Base-by-base conservation (phyloP, 2,329 filamentous ascomycete genomes). In the Boeremia lycopersici region DNA sequence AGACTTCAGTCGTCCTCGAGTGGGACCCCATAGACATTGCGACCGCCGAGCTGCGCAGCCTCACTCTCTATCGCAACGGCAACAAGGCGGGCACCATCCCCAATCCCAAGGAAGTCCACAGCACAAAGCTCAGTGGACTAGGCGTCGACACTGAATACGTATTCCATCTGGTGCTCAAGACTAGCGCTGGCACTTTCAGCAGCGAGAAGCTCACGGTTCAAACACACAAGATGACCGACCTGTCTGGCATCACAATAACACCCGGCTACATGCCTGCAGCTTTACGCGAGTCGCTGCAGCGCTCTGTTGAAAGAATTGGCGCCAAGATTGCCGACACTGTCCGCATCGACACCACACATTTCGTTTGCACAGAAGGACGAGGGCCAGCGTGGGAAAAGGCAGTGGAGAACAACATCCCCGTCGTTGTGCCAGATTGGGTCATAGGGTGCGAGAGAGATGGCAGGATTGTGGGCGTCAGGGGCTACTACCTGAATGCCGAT, bases 211-310 rank as follows among this genome's bases (percentile, higher is more conserved):
- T 99, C 47, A 84, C 84, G 4, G 92, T 96, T 54, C 87, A 89
- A 70, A 99, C 95, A 40, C 95, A 99, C 80, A 96, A 97, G 81
- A 97, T 99, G 93, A 98, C 93, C 34, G 93, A 99, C 74, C 82
- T 99, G 46, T 93, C 89, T 63, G 95, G 95, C 54, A 93, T 99
- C 75, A 98, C 93, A 23, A 90, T 99, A 65, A 96, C 93, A 2
- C 89, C 92, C 0, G 95, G 95, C 45, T 84, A 96, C 64, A 83
- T 99, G 76, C 90, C 93, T 2, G 81, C 84, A 7, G 80, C 87
- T 48, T 80, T 88, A 50, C 87, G 86, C 71, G 91, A 96, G 63
- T 87, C 83, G 58, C 83, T 99, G 17, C 82, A 84, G 41, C 82
- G 82, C 40, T 91, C 93, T 1, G 85, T 97, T 31, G 88, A 95